Percentiles rank a stretch among this genome's conserved stretches.
These are phyloP conservation scores for Huntiella bhutanensis DNA, from an alignment of 2,329 filamentous ascomycete species.

Conservation along the genomic window DNA sequence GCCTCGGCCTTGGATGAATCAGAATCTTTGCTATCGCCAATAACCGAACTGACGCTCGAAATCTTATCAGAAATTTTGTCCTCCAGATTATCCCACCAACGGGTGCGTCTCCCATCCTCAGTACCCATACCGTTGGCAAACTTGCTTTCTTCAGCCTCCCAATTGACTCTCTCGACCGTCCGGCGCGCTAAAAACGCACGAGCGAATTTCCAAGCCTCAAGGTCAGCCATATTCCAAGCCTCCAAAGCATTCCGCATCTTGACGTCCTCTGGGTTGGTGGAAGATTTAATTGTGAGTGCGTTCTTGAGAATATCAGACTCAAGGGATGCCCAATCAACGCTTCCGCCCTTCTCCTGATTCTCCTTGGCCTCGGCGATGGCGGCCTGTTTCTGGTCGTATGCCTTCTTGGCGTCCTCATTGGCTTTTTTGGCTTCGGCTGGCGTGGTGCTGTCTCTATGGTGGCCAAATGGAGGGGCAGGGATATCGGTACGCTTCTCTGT, in stretches of 20 bases:
- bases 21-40: not conserved
- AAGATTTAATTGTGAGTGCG: slow-evolving; percentile 29
- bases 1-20: not conserved
- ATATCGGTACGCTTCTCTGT: slow-evolving; percentile 2
- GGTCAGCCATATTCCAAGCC: slow-evolving; percentile 52
- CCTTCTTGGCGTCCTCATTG: slow-evolving; percentile 1
- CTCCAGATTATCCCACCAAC: slow-evolving; percentile 19
- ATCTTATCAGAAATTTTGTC: slow-evolving; percentile 11
- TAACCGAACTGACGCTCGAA: slow-evolving; percentile 2
- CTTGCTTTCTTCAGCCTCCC: slow-evolving; percentile 50
- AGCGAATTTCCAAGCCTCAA: slow-evolving; percentile 60
- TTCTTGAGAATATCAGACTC: slow-evolving; percentile 35
- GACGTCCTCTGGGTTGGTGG: slow-evolving; percentile 25
- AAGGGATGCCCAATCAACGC: slow-evolving; percentile 1
- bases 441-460: not conserved
- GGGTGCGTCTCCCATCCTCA: slow-evolving; percentile 23
- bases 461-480: not conserved
- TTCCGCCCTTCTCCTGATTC: slow-evolving; percentile 30
- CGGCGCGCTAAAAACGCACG: slow-evolving; percentile 46
- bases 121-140: slow-evolving; percentile 43
- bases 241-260: slow-evolving; percentile 36
- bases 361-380: slow-evolving; percentile 22
- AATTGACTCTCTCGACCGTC: slow-evolving; percentile 42
- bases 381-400: slow-evolving; percentile 8
- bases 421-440: not conserved